Evolutionary conservation across 176 grass and related monocot species (phyloP), one percentile per base, ranked within the genome.

Genomic region (Paspalum vaginatum): DNA sequence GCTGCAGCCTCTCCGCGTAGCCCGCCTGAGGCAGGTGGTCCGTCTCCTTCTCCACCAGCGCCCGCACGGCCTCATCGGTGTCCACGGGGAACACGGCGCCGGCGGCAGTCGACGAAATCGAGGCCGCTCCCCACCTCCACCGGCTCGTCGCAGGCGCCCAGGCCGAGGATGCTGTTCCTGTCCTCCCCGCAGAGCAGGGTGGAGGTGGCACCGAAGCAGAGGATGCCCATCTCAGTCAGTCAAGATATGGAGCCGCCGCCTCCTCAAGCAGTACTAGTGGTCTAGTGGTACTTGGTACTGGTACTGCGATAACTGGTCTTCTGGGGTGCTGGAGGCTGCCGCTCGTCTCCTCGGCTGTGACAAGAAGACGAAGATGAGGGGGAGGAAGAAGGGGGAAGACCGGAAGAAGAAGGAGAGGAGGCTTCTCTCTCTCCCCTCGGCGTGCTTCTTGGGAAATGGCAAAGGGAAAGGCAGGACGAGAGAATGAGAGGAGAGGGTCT

Each of bases 111-210:
- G 13, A 58, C 27, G 82, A 88, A 70, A 43, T 37, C 72, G 56
- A 78, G 48, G 65, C 58, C 78, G 20, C 78, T 32, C 72, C 65
- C 64, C 70, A 55, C 25, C 79, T 77, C 87, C 65, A 37, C 21
- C 63, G 52, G 51, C 44, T 38, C 85, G 38, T 50, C 76, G 22
- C 83, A 64, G 27, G 59, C 77, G 75, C 86, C 75, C 20, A 92
- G 72, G 39, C 79, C 90, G 41, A 92, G 79, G 47, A 79, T 14
- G 85, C 85, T 90, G 32, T 32, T 75, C 57, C 70, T 88, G 82
- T 95, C 93, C 87, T 95, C 93, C 10, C 44, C 79, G 41, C 90
- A 95, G 26, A 92, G 79, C 13, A 95, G 82, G 57, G 81, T 70
- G 49, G 87, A 86, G 59, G 88, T 67, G 46, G 78, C 79, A 9